Evolutionary conservation across 208 protist species (phyloP).

Genomic region (Trypanosomatidae sp.): DNA sequence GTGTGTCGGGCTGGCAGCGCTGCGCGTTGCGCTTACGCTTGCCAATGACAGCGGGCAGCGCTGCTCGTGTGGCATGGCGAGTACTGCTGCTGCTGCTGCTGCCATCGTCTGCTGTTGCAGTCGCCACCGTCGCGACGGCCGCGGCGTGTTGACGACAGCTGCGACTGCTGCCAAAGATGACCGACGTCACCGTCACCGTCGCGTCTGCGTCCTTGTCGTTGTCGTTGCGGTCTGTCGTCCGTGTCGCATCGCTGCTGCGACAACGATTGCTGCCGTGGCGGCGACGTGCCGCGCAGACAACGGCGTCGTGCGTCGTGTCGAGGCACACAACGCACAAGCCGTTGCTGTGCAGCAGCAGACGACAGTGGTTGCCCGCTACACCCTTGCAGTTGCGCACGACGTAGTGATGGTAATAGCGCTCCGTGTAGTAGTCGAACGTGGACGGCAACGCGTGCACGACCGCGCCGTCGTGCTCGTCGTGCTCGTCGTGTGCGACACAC

Average conservation of each 20-base stretch:
- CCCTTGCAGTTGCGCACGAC: constrained; percentile 48
- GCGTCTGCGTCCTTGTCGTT: no score
- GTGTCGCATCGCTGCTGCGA: not conserved
- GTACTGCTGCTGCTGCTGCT: no score
- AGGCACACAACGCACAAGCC: constrained; percentile 64
- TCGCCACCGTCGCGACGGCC: no score
- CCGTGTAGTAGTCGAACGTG: constrained; percentile 66
- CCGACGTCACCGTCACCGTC: no score
- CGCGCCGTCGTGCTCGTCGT: no score
- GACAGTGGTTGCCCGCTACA: constrained; percentile 45
- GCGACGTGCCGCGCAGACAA: no score
- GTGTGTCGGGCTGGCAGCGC: constrained; percentile 69
- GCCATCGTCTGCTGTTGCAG: no score
- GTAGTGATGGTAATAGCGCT: constrained; percentile 75
- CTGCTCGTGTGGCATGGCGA: no score
- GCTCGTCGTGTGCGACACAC: no score
- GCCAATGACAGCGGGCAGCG: constrained; percentile 53
- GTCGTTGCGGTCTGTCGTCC: constrained; percentile 4
- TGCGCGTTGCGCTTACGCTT: constrained; percentile 80
- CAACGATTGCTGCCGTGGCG: constrained; percentile 3
- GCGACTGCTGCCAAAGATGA: no score
- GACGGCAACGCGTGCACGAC: constrained; percentile 9
- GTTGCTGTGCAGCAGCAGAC: constrained; percentile 79
- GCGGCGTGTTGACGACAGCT: no score
- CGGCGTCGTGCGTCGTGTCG: constrained; percentile 44